Evolutionary conservation across 2,329 filamentous ascomycete genomes (phyloP), one percentile per base, ranked within the genome.

Genomic region (Talaromyces albobiverticillius): DNA sequence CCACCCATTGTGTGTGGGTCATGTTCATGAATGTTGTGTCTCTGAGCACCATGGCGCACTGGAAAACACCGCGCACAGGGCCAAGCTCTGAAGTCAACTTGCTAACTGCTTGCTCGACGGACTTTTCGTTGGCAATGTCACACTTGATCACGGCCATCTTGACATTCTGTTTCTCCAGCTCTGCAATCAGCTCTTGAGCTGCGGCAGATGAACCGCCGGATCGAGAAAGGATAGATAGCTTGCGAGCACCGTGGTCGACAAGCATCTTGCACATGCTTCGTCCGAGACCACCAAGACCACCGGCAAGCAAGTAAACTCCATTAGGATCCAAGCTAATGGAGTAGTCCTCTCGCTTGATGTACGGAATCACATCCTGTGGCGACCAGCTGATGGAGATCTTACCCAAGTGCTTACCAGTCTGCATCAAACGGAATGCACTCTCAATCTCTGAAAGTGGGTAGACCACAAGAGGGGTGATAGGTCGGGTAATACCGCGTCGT

Each of bases 201-300:
- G 13, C 31, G 3, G 13, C 31, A 14, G 11, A 14, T 3, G 31
- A 34, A 11, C 13, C 11, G 31, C 31, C 31, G 7, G 11, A 14
- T 2, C 31, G 31, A 6, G 13, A 14, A 14, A 14, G 11, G 6
- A 34, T 14, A 10, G 11, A 5, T 84, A 51, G 16, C 50, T 79
- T 66, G n/a, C 67, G 73, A 1, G 74, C 81, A 1, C 82, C 82
- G 5, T 74, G 71, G 14, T 62, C 59, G 26, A 70, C 66, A 26
- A 84, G 68, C 23, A 79, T 68, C 46, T 73, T 66, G 1, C 79
- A 75, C 22, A 83, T 75, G 58, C 73, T 75, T 18, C 73, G 71
- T 0, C 81, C 82, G 1, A 84, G 69, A 3, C 81, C 81, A 9
- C 81, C 80, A 0, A 83, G 68, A 0, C 80, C 79, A 5, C 82